A percentile compares a stretch with the other conserved stretches of the same genome.
These are phyloP conservation scores for Cryoendolithus antarcticus DNA, from an alignment of 2,329 filamentous ascomycete species.

Conservation along the genomic window DNA sequence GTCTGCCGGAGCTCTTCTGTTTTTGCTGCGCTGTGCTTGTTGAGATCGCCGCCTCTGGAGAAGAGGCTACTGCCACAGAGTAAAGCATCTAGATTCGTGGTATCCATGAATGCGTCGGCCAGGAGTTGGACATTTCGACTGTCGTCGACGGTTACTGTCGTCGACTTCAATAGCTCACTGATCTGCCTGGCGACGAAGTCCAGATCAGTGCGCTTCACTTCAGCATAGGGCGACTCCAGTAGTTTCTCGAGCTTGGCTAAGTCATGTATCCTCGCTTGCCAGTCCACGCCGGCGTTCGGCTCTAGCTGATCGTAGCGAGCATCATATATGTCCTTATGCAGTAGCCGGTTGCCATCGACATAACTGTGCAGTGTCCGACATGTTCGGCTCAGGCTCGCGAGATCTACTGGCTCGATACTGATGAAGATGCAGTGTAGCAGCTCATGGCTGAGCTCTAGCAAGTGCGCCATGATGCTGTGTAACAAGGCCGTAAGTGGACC, in stretches of 20 bases:
- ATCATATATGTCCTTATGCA: conserved; percentile 53
- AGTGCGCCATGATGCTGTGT: conserved; percentile 19
- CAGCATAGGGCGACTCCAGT: conserved; percentile 28
- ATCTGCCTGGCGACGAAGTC: conserved; percentile 15
- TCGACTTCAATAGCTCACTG: conserved; percentile 13
- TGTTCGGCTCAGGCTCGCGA: conserved; percentile 39
- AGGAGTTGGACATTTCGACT: conserved; percentile 37
- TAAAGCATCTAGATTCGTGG: conserved; percentile 45
- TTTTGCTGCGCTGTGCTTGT: conserved; percentile 25
- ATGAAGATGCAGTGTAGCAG: conserved; percentile 50
- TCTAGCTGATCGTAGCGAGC: conserved; percentile 25
- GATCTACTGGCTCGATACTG: conserved; percentile 44
- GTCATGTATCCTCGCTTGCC: conserved; percentile 26
- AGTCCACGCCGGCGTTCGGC: conserved; percentile 14
- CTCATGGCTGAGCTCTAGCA: conserved; percentile 45
- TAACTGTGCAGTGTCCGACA: conserved; percentile 43
- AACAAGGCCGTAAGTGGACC: too few species aligned
- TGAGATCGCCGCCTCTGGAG: conserved; percentile 37
- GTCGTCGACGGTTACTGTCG: conserved; percentile 28
- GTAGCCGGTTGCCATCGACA: conserved; percentile 43
- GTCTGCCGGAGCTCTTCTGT: conserved; percentile 43
- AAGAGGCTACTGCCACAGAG: conserved; percentile 54
- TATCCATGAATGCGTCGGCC: conserved; percentile 27
- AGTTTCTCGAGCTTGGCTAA: conserved; percentile 31
- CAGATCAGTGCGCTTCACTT: conserved; percentile 29